phyloP scores from a whole-genome alignment of 352 stramenopile genomes.

The Globisporangium nunn region DNA sequence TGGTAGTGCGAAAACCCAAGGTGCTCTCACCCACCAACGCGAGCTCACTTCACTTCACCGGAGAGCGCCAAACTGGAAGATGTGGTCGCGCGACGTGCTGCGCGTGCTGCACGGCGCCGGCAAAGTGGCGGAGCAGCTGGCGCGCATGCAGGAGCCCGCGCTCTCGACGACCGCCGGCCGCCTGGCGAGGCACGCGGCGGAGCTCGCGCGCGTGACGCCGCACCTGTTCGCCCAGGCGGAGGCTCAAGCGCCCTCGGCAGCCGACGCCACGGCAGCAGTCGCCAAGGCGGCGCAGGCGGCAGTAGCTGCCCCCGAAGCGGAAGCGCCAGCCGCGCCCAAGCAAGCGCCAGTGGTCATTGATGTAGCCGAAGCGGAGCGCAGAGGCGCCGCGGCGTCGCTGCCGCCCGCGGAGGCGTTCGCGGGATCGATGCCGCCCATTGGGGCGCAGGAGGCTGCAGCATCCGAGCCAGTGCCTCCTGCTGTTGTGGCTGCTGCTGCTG shows the following conservation, averaged over 20 bases:
- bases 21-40: background rate
- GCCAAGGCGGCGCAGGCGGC: background rate
- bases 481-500: background rate
- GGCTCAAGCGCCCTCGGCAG: too few species aligned
- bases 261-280: too few species aligned
- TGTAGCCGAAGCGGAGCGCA: background rate
- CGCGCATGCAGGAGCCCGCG: conserved; percentile 28
- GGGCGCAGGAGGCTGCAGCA: background rate
- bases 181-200: conserved; percentile 31
- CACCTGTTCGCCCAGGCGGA: conserved; percentile 25
- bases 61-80: conserved; percentile 7
- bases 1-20: background rate
- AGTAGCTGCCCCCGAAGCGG: too few species aligned
- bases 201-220: conserved; percentile 40
- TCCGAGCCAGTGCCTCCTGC: background rate
- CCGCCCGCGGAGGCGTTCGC: background rate
- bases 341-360: background rate
- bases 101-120: conserved; percentile 60
- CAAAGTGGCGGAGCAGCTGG: conserved; percentile 56
- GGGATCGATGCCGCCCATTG: background rate
- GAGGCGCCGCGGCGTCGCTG: background rate
- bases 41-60: background rate
- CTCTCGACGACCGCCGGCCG: conserved; percentile 20
- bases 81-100: conserved; percentile 69
- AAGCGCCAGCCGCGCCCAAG: background rate